Percentiles rank a stretch among this genome's conserved stretches.
Evolutionary conservation across 148 eudicot species (phyloP).

Genomic region (Salicornia ramosissima): DNA sequence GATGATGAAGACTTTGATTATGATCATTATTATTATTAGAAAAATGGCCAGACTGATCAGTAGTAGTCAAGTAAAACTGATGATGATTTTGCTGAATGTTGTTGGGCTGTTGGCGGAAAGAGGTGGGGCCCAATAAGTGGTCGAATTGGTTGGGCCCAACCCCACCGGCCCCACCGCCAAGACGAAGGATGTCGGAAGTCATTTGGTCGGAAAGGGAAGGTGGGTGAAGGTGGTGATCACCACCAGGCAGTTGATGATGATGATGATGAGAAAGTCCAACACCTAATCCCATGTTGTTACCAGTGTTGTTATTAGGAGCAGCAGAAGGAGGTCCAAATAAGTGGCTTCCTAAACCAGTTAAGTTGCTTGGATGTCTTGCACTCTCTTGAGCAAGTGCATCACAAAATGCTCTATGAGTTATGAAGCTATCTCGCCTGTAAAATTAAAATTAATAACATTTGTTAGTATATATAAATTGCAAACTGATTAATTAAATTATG

Average conservation of each 20-base stretch:
- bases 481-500: too few relatives aligned
- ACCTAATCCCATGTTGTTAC: slow-evolving; percentile 27
- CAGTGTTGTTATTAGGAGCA: not conserved
- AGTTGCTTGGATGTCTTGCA: slow-evolving; percentile 48
- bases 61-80: slow-evolving; percentile 24
- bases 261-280: slow-evolving; percentile 30
- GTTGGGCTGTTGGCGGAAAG: slow-evolving; percentile 23
- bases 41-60: slow-evolving; percentile 20
- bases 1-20: slow-evolving; percentile 14
- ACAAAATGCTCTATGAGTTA: slow-evolving; percentile 70
- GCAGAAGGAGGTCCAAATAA: slow-evolving; percentile 23
- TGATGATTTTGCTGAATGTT: slow-evolving; percentile 6
- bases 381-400: slow-evolving; percentile 71
- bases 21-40: slow-evolving; percentile 4
- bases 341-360: slow-evolving; percentile 39
- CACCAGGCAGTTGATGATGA: too few relatives aligned
- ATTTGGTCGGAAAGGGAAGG: slow-evolving; percentile 27
- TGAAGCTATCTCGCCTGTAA: slow-evolving; percentile 65
- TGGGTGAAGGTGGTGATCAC: slow-evolving; percentile 18
- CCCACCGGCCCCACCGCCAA: slow-evolving; percentile 19
- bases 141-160: slow-evolving; percentile 18
- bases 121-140: slow-evolving; percentile 19
- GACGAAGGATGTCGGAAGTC: slow-evolving; percentile 30
- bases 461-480: not conserved
- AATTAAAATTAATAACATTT: not conserved